Percentiles rank a stretch among this genome's conserved stretches.
Conservation (phyloP, 768 basidiomycete species). For the Xerocomus spinulosus region DNA sequence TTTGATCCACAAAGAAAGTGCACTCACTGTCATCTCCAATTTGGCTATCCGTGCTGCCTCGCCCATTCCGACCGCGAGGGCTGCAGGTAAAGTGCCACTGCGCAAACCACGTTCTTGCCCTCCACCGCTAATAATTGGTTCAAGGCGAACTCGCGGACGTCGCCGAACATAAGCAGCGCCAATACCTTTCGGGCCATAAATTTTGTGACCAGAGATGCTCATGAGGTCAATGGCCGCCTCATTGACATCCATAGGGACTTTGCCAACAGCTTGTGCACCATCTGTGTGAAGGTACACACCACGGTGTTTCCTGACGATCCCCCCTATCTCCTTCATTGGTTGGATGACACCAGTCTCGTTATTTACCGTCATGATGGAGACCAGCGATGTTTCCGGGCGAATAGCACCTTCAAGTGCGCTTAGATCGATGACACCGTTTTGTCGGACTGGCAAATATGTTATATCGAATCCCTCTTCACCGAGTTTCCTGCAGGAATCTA, state of each 20-base stretch:
- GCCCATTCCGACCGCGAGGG: conserved; percentile 87
- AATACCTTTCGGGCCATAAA: conserved; percentile 96
- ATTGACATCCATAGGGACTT: conserved; percentile 90
- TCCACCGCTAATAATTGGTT: conserved; percentile 92
- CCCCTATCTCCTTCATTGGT: conserved; percentile 92
- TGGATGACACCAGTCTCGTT: conserved; percentile 99
- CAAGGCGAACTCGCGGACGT: conserved; percentile 86
- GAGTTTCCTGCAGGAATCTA: conserved; percentile 95
- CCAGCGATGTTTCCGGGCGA: conserved; percentile 87
- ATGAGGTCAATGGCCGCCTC: conserved; percentile 93
- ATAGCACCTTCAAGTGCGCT: conserved; percentile 81
- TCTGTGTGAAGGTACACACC: conserved; percentile 96
- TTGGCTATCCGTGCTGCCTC: conserved; percentile 92
- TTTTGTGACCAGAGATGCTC: conserved; percentile 95
- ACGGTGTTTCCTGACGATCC: conserved; percentile 77
- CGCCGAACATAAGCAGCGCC: conserved; percentile 93
- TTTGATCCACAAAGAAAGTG: conserved; percentile 15
- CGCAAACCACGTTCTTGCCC: conserved; percentile 95
- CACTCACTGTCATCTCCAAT: conserved; percentile 87
- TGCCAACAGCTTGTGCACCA: conserved; percentile 92
- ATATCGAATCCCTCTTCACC: conserved; percentile 96
- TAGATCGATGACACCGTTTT: conserved; percentile 78
- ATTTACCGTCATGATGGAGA: conserved; percentile 98
- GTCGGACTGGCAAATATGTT: conserved; percentile 92
- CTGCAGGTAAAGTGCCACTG: conserved; percentile 89